A percentile compares a stretch with the other conserved stretches of the same genome.
phyloP scores from a whole-genome alignment of 192 early-diverging fungal species.

The Chytriomyces hyalinus region DNA sequence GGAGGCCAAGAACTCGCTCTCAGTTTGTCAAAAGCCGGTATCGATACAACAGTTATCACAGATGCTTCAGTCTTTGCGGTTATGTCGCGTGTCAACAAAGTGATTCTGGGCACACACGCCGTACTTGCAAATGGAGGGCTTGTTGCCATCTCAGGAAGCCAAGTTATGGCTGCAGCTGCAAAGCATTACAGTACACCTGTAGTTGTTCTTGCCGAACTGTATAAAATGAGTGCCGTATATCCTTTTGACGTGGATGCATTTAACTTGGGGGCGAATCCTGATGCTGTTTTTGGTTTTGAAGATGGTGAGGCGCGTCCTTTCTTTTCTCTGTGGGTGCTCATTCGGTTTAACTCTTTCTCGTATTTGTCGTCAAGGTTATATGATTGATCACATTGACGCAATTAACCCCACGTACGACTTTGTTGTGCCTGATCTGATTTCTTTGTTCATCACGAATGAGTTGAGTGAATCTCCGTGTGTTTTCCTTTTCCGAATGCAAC shows the following conservation, averaged over 20 bases:
- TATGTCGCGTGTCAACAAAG: constrained; percentile 98
- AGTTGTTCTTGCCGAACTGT: constrained; percentile 87
- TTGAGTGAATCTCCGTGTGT: constrained; percentile 49
- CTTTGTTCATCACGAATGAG: constrained; percentile 88
- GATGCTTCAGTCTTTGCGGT: constrained; percentile 95
- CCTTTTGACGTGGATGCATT: constrained; percentile 88
- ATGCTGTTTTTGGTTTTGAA: constrained; percentile 79
- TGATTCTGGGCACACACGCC: constrained; percentile 89
- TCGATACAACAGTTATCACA: constrained; percentile 89
- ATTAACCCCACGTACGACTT: constrained; percentile 92
- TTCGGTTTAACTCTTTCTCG: neutral
- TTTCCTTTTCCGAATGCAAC: neutral
- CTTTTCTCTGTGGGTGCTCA: neutral
- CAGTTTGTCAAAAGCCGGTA: constrained; percentile 74
- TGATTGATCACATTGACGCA: constrained; percentile 79
- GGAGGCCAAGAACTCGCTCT: constrained; percentile 85
- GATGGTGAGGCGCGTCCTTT: constrained; percentile 55
- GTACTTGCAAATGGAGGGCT: constrained; percentile 93
- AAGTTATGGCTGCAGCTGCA: constrained; percentile 86
- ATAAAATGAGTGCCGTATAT: constrained; percentile 86
- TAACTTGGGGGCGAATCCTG: constrained; percentile 78
- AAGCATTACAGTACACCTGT: constrained; percentile 93
- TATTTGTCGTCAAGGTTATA: constrained; percentile 53
- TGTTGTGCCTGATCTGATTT: constrained; percentile 88
- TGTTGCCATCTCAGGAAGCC: constrained; percentile 79